Base-by-base conservation (phyloP, 2,329 filamentous ascomycete species). In the Trichoderma sp. region DNA sequence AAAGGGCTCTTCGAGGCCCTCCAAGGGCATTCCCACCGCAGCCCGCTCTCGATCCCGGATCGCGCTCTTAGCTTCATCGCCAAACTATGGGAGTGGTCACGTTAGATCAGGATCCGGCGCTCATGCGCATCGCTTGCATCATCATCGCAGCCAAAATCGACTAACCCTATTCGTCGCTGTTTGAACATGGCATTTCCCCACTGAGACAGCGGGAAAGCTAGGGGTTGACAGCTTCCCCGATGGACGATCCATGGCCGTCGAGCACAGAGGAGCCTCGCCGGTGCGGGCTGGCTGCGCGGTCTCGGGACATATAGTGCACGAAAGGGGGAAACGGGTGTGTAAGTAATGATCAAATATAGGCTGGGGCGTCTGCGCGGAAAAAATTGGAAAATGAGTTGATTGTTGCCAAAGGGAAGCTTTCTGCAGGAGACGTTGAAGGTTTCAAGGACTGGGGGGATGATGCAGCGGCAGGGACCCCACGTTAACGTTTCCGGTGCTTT, bases 101-200 rank as follows among this genome's bases (percentile, higher is more conserved):
- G 43, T 30, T 30, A 5, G 5, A 49, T 69, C 32, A 68, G 61
- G 24, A 6, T 14, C 16, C 49, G 59, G 18, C 11, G 8, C 49
- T 28, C 18, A 4, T 5, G 3, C 32, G 11, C 26, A 32, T 37
- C n/a, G 24, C 14, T 13, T 49, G 26, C 60, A n/a, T 49, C 30
- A 10, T 64, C 16, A 14, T 13, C 10, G 26, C 6, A 21, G 2
- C n/a, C 14, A 5, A 16, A 49, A 34, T 21, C 6, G 11, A 73
- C 78, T 73, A 66, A 81, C 81, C 60, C 81, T 76, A 37, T 81
- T 78, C 6, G 71, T 73, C 32, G 77, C 77, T 21, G 78, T 79
- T 73, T 82, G 81, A 43, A 72, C 73, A 71, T 80, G 73, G 71
- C 80, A 81, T 70, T 71, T 75, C 46, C 81, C 80, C 39, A 82